Conservation (phyloP, 306 rosid genomes). For the Castanospermum australe region DNA sequence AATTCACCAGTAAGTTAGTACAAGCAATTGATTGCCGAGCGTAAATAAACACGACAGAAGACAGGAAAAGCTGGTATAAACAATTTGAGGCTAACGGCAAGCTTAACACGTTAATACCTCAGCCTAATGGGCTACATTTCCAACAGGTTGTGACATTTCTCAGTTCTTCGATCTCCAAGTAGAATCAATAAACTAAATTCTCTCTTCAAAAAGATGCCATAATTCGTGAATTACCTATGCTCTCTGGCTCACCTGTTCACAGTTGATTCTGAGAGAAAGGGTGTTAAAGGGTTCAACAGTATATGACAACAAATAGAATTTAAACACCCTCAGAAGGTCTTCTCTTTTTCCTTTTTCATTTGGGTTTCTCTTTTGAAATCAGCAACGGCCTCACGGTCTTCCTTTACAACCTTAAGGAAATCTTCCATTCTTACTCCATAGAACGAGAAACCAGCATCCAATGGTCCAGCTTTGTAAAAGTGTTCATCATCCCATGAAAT, state of each 20-base stretch:
- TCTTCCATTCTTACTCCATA: not conserved
- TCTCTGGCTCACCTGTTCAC: not conserved
- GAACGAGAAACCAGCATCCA: conserved; percentile 19
- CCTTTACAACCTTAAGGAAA: conserved; percentile 19
- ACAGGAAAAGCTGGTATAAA: conserved; percentile 20
- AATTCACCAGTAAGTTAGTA: not conserved
- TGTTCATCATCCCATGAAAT: conserved; percentile 87
- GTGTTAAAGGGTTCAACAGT: not conserved
- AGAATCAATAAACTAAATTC: not conserved
- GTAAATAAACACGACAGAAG: not conserved
- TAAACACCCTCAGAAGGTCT: not conserved
- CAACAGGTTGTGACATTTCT: not conserved
- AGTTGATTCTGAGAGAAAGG: not conserved
- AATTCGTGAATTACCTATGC: not conserved
- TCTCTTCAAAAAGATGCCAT: not conserved
- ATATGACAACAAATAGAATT: not conserved
- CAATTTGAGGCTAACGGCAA: conserved; percentile 13
- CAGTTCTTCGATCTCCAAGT: conserved; percentile 10
- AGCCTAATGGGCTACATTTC: not conserved
- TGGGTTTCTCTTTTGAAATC: conserved; percentile 11
- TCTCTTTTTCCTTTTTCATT: not conserved
- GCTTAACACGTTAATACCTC: conserved; percentile 1
- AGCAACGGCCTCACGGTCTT: not conserved
- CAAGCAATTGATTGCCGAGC: not conserved
- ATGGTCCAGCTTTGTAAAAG: conserved; percentile 49